phyloP scores from a whole-genome alignment of 192 early-diverging fungal genomes.

The Entomortierella parvispora region DNA sequence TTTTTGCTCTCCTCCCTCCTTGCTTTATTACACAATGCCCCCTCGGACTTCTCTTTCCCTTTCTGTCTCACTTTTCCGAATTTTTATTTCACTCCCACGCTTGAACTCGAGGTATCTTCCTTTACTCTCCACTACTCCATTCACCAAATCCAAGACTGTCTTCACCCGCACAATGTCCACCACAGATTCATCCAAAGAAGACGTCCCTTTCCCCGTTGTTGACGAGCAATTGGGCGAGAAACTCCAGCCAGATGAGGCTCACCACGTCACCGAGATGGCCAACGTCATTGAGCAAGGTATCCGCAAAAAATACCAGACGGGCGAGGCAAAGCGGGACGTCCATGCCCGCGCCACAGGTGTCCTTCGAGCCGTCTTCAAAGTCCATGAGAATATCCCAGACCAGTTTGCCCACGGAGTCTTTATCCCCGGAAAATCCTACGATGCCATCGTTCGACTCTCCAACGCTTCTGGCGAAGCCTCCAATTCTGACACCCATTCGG shows the following conservation, averaged over 20 bases:
- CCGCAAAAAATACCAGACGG: background rate
- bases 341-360: slow-evolving; percentile 5
- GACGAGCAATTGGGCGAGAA: slow-evolving; percentile 1
- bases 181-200: too few relatives aligned
- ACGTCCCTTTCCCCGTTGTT: background rate
- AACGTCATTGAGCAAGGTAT: slow-evolving; percentile 4
- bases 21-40: too few relatives aligned
- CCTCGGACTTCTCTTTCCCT: too few relatives aligned
- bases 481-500: slow-evolving; percentile 4
- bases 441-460: slow-evolving; percentile 29
- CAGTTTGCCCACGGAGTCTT: slow-evolving; percentile 37
- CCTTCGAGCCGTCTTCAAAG: background rate
- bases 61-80: too few relatives aligned
- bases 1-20: too few relatives aligned
- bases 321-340: slow-evolving; percentile 3
- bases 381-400: slow-evolving; percentile 10
- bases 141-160: too few relatives aligned
- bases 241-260: slow-evolving; percentile 1
- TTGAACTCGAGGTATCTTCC: too few relatives aligned
- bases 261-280: background rate
- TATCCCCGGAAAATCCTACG: slow-evolving; percentile 44
- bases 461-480: slow-evolving; percentile 18
- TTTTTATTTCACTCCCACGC: too few relatives aligned
- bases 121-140: too few relatives aligned
- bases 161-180: too few relatives aligned